Conservation (phyloP, 2,329 filamentous ascomycete species). For the Pseudogymnoascus sp. region DNA sequence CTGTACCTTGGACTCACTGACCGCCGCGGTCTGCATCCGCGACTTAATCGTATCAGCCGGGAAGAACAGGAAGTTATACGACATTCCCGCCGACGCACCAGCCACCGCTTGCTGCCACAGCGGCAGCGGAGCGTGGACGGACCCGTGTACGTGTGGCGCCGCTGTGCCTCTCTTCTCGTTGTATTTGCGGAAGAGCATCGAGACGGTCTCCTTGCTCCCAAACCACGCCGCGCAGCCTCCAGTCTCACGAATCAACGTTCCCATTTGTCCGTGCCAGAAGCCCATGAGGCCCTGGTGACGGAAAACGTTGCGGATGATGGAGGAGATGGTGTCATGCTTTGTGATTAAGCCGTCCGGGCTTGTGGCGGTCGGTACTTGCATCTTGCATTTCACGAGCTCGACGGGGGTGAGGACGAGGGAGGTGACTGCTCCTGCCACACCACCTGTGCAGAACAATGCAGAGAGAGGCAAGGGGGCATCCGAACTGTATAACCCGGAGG, state of each 20-base stretch:
- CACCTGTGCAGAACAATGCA: constrained; percentile 71
- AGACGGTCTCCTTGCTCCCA: constrained; percentile 75
- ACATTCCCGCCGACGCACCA: constrained; percentile 80
- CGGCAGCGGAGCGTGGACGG: constrained; percentile 47
- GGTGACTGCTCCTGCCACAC: constrained; percentile 78
- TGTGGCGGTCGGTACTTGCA: constrained; percentile 60
- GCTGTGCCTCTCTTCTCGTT: constrained; percentile 31
- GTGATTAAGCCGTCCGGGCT: constrained; percentile 33
- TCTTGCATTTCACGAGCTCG: constrained; percentile 96
- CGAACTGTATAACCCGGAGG: constrained; percentile 38
- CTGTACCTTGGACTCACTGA: constrained; percentile 36
- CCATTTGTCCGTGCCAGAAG: constrained; percentile 93
- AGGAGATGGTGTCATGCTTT: constrained; percentile 51
- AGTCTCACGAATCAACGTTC: constrained; percentile 87
- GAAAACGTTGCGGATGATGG: constrained; percentile 71
- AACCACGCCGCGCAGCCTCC: constrained; percentile 96
- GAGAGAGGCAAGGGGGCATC: constrained; percentile 61
- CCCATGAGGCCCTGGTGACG: constrained; percentile 72
- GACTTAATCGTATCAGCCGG: constrained; percentile 97
- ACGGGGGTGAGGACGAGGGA: constrained; percentile 89
- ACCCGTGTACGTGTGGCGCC: not conserved
- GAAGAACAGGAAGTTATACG: constrained; percentile 96
- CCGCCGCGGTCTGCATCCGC: constrained; percentile 83
- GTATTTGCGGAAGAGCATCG: constrained; percentile 56
- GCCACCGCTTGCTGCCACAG: constrained; percentile 82